Conservation (phyloP, 306 rosid genomes). For the Glycine latifolia region DNA sequence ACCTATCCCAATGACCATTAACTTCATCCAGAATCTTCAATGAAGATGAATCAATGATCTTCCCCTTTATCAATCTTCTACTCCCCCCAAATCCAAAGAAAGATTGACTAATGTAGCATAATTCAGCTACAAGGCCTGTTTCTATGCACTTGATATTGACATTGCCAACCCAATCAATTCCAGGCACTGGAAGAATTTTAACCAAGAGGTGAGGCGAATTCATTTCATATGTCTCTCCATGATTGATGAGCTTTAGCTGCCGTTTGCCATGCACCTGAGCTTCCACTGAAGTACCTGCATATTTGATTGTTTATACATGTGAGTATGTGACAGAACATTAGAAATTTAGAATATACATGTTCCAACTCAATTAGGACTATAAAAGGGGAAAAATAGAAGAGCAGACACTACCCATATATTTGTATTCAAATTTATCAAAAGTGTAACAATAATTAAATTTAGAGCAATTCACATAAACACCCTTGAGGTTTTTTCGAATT, state of each 20-base stretch:
- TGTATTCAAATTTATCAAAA: background rate
- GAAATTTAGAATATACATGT: background rate
- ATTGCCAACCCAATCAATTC: constrained; percentile 67
- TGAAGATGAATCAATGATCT: constrained; percentile 57
- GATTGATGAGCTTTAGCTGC: constrained; percentile 63
- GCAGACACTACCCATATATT: background rate
- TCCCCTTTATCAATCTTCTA: constrained; percentile 63
- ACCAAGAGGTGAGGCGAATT: constrained; percentile 58
- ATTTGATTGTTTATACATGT: background rate
- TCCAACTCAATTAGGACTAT: background rate
- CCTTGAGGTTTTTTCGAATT: too few relatives aligned
- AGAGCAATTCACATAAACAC: too few relatives aligned
- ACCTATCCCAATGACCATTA: constrained; percentile 83
- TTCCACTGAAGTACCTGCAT: constrained; percentile 68
- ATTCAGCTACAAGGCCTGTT: constrained; percentile 64
- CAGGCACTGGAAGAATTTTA: constrained; percentile 62
- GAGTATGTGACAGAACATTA: background rate
- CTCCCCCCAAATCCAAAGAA: constrained; percentile 59
- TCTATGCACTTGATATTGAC: constrained; percentile 58
- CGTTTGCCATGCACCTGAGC: constrained; percentile 60
- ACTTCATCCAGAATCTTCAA: constrained; percentile 60
- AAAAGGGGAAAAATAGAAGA: background rate
- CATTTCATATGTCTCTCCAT: constrained; percentile 73
- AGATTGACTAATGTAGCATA: constrained; percentile 51
- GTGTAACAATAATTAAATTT: background rate